Conservation (phyloP, 2,329 filamentous ascomycete species). For the Aphanocladium album region DNA sequence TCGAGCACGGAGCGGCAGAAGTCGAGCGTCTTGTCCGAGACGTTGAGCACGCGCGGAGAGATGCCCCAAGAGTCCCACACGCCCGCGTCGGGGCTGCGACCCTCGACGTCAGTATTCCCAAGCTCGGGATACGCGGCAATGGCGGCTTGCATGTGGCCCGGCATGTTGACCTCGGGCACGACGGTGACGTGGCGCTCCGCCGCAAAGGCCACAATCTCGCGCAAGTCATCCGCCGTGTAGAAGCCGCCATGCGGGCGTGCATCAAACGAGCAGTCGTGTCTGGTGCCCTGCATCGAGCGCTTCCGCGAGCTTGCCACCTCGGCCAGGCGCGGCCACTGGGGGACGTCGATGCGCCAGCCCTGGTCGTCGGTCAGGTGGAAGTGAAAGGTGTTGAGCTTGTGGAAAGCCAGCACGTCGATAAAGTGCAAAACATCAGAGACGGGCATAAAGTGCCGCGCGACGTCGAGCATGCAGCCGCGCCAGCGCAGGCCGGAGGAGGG, state of each 20-base stretch:
- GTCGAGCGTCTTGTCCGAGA: slow-evolving; percentile 15
- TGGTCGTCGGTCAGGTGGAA: slow-evolving; percentile 18
- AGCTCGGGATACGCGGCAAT: slow-evolving; percentile 19
- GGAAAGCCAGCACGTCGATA: slow-evolving; percentile 15
- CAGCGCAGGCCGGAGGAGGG: slow-evolving; percentile 15
- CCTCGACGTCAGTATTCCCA: slow-evolving; percentile 14
- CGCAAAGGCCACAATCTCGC: slow-evolving; percentile 15
- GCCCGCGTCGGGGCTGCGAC: not conserved
- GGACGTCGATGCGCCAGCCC: slow-evolving; percentile 17
- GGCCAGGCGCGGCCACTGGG: slow-evolving; percentile 14
- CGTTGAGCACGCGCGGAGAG: slow-evolving; percentile 16
- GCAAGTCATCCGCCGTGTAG: slow-evolving; percentile 15
- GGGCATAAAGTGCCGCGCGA: slow-evolving; percentile 19
- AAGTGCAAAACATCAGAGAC: slow-evolving; percentile 17
- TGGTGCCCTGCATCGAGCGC: slow-evolving; percentile 15
- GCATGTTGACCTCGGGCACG: slow-evolving; percentile 20
- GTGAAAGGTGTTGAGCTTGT: slow-evolving; percentile 17
- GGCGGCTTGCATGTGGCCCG: slow-evolving; percentile 19
- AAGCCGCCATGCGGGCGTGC: slow-evolving; percentile 16
- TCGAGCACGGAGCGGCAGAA: slow-evolving; percentile 17
- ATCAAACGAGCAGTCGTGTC: slow-evolving; percentile 12
- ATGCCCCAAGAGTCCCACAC: slow-evolving; percentile 18
- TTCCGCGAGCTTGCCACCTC: slow-evolving; percentile 15
- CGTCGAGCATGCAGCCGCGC: slow-evolving; percentile 20
- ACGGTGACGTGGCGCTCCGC: slow-evolving; percentile 16